Evolutionary conservation across 768 basidiomycete species (phyloP).

Genomic region (Serendipita sp.): DNA sequence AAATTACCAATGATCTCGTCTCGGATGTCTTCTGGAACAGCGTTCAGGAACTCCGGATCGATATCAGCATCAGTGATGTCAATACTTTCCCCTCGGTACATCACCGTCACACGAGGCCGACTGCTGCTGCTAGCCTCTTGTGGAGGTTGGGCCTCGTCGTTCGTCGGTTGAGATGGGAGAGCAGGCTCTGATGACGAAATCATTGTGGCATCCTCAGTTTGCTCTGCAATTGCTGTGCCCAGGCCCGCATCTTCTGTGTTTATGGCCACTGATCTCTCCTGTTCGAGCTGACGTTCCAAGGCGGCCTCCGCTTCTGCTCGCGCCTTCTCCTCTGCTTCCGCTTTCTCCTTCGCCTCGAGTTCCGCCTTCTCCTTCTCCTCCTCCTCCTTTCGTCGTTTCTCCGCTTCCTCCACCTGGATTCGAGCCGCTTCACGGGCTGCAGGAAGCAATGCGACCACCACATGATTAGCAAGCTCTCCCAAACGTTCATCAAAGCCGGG

Average conservation of each 20-base stretch:
- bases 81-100: slow-evolving; percentile 80
- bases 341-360: slow-evolving; percentile 20
- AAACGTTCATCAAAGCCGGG: slow-evolving; percentile 54
- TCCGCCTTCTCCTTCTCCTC: slow-evolving; percentile 28
- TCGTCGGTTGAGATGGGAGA: slow-evolving; percentile 12
- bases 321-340: slow-evolving; percentile 39
- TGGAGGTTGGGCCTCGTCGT: slow-evolving; percentile 20
- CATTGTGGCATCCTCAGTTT: slow-evolving; percentile 13
- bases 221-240: slow-evolving; percentile 11
- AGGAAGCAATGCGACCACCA: slow-evolving; percentile 60
- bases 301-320: slow-evolving; percentile 15
- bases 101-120: slow-evolving; percentile 54
- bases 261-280: slow-evolving; percentile 15
- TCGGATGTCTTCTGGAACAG: slow-evolving; percentile 94
- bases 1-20: slow-evolving; percentile 97
- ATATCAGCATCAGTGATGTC: slow-evolving; percentile 99
- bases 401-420: not conserved
- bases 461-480: slow-evolving; percentile 50
- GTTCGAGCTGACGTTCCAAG: slow-evolving; percentile 6
- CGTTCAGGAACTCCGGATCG: slow-evolving; percentile 94
- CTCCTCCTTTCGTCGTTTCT: slow-evolving; percentile 7
- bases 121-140: slow-evolving; percentile 21
- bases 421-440: slow-evolving; percentile 46
- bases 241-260: slow-evolving; percentile 1
- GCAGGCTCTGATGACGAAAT: slow-evolving; percentile 13